Evolutionary conservation across 1,284 basidiomycete genomes (phyloP), one percentile per base, ranked within the genome.

Genomic region (Fistulinella cinereoalba): DNA sequence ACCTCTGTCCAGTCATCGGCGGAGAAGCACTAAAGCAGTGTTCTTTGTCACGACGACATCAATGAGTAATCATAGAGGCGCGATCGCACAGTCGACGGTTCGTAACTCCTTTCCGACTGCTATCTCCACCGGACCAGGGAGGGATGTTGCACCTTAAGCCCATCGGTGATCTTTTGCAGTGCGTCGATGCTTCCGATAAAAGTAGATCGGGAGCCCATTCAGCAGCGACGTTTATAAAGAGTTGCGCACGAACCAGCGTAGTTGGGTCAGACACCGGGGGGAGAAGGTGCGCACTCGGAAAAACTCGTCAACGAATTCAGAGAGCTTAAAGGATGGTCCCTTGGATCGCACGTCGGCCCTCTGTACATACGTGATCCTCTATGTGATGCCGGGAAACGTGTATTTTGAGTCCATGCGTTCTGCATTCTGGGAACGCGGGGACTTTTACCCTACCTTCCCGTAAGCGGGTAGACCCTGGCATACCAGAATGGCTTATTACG

Each of bases 261-360:
- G 81, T 70, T 1, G 81, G 79, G 56, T 82, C 74, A 8, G 68
- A 62, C 2, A 13, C 12, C 1, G 43, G 40, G 0, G 82, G 80
- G 12, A 83, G 71, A 18, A 83, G 68, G 7, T 49, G 46, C 0
- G 71, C 67, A 12, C 51, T 0, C 76, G 77, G 58, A 64, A 77
- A 33, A 82, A 58, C 56, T 85, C 81, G 6, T 77, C 76, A 41
- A 83, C 57, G 64, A 85, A 81, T 58, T 85, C 81, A 47, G 85
- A 65, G 44, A 85, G 70, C 32, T 85, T 71, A 21, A 75, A 69
- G 2, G 81, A 83, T 57, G 81, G 83, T n/a, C 75, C 56, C 36
- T 77, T 76, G 1, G 78, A 71, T 0, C 24, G 12, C 7, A 72
- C 57, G 3, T 70, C 70, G 3, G 28, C 27, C 15, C 16, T 10